Conservation (phyloP, 306 rosid genomes). For the Vigna trinervia region DNA sequence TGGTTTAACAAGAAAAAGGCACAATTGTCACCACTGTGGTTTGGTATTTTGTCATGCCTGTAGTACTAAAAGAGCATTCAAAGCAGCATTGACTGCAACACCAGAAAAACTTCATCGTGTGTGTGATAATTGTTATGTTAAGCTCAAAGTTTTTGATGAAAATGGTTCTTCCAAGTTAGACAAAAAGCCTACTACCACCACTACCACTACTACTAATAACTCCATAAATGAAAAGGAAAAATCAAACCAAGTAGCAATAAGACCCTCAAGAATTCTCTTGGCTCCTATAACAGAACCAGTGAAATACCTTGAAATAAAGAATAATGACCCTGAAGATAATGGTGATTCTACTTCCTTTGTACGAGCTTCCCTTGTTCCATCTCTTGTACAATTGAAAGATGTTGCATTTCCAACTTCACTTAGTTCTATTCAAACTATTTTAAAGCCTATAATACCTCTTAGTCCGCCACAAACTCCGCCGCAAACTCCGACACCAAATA, state of each 20-base stretch:
- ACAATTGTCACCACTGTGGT: slow-evolving; percentile 44
- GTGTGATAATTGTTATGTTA: slow-evolving; percentile 82
- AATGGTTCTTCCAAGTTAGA: slow-evolving; percentile 46
- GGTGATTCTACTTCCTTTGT: slow-evolving; percentile 58
- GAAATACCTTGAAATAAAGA: slow-evolving; percentile 68
- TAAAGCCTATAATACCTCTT: slow-evolving; percentile 50
- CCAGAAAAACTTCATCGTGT: slow-evolving; percentile 90
- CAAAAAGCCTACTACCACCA: slow-evolving; percentile 43
- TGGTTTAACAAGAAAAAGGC: slow-evolving; percentile 70
- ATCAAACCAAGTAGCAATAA: slow-evolving; percentile 52
- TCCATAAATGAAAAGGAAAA: slow-evolving; percentile 59
- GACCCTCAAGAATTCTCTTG: slow-evolving; percentile 61
- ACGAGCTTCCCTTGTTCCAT: slow-evolving; percentile 74
- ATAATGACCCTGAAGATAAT: slow-evolving; percentile 47
- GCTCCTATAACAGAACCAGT: slow-evolving; percentile 71
- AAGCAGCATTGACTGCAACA: slow-evolving; percentile 77
- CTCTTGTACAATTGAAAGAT: slow-evolving; percentile 70
- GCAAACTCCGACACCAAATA: not conserved
- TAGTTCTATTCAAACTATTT: slow-evolving; percentile 61
- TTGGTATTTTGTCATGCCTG: slow-evolving; percentile 72
- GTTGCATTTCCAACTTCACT: slow-evolving; percentile 72
- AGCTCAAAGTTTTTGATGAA: slow-evolving; percentile 66
- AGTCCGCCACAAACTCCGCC: slow-evolving; percentile 39
- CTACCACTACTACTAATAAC: slow-evolving; percentile 42
- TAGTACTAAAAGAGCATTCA: slow-evolving; percentile 78